Percentiles rank a stretch among this genome's conserved stretches.
Evolutionary conservation across 352 stramenopile genomes (phyloP).

Genomic region (Pythium sp.): DNA sequence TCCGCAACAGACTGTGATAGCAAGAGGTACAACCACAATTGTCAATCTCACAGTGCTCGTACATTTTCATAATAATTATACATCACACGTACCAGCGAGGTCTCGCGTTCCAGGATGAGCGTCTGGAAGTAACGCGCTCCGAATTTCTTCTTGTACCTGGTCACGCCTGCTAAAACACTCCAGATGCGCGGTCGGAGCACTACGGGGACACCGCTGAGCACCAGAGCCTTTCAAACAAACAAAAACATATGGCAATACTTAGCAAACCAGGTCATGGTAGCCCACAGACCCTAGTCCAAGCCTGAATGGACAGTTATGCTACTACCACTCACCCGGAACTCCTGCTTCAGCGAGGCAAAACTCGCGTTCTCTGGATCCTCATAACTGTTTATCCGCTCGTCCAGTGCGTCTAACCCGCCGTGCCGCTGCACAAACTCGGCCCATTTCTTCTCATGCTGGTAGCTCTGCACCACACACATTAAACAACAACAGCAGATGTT

Average conservation of each 20-base stretch:
- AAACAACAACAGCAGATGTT: neutral
- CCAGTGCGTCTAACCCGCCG: slow-evolving; percentile 33
- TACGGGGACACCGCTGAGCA: slow-evolving; percentile 38
- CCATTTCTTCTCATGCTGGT: slow-evolving; percentile 41
- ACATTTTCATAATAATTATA: too few relatives aligned
- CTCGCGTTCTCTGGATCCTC: neutral
- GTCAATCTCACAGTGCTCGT: too few relatives aligned
- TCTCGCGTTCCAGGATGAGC: slow-evolving; percentile 23
- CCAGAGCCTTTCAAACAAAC: slow-evolving; percentile 25
- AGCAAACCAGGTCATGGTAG: neutral
- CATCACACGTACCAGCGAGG: slow-evolving; percentile 13
- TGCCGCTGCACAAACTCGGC: slow-evolving; percentile 36
- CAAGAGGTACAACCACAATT: neutral
- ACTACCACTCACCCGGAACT: neutral
- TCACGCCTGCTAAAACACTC: slow-evolving; percentile 34
- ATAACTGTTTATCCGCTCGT: slow-evolving; percentile 23
- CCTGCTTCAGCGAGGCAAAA: neutral
- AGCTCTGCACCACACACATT: slow-evolving; percentile 23
- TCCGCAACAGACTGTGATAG: slow-evolving; percentile 28
- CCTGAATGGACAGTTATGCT: neutral
- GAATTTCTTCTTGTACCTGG: slow-evolving; percentile 28
- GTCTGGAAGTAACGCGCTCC: slow-evolving; percentile 29
- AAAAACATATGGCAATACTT: neutral
- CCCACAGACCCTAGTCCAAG: neutral
- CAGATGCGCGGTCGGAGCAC: slow-evolving; percentile 42